Base-by-base conservation (phyloP, 2,329 filamentous ascomycete species). In the Fusarium buxicola region DNA sequence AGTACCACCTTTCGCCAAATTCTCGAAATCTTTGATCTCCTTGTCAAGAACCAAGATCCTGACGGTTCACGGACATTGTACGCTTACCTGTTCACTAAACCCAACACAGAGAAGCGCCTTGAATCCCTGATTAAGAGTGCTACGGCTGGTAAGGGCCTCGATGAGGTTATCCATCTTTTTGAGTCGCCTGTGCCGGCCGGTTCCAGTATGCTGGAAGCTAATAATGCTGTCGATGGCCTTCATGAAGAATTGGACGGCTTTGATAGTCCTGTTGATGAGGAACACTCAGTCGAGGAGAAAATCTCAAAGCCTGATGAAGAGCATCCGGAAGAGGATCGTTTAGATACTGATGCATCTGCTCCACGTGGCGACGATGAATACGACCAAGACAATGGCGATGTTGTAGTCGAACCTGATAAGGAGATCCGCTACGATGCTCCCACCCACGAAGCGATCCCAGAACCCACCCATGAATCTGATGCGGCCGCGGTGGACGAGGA, bases 21-120 rank as follows among this genome's bases (percentile, higher is more conserved):
- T n/a, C 63, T 80, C 21, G 77, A 79, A 50, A 72, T 81, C 4
- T 78, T 80, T 51, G 77, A 80, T 18, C 68, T 80, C 32, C 69
- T 81, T 2, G 73, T 78, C 12, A 80, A 79, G 50, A 81, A 81
- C 39, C 77, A 81, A 58, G 76, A 81, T 41, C 74, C 77, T 10
- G 73, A 80, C 24, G 69, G 69, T 25, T 71, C 72, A 10, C 75
- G 77, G 13, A 72, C 73, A 1, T 63, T 81, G n/a, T 80, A 80
- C 44, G 79, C 77, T 4, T 80, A 78, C 56, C 68, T 81, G 8
- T 76, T 79, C 54, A 77, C 76, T 12, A 77, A 76, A 40, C 73
- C 78, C 7, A 79, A 74, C 43, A 70, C 74, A 38, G 74, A 70
- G 46, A 79, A 73, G 56, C 74, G 78, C n/a, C 71, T 77, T 25